Conservation (phyloP, 2,329 filamentous ascomycete genomes). For the Sporothrix brasiliensis region DNA sequence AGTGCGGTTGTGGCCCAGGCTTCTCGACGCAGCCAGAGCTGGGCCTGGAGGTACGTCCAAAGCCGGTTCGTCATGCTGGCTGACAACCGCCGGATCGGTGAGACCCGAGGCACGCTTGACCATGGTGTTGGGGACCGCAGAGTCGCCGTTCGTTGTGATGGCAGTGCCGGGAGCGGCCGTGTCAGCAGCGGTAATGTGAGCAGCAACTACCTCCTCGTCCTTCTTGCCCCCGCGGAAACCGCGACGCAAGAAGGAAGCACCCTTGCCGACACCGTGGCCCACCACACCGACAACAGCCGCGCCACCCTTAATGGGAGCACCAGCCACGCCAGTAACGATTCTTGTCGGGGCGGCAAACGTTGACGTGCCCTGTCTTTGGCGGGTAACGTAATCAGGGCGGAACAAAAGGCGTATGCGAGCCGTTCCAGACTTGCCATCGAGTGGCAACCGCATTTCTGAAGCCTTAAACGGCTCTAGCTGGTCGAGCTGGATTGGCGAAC, state of each 20-base stretch:
- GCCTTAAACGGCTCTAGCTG: conserved; percentile 82
- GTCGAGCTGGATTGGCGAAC: conserved; percentile 72
- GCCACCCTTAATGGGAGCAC: conserved; percentile 92
- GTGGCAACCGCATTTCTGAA: conserved; percentile 70
- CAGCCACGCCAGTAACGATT: conserved; percentile 80
- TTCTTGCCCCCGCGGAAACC: conserved; percentile 74
- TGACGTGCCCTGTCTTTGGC: conserved; percentile 83
- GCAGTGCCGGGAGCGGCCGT: conserved; percentile 43
- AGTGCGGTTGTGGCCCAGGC: conserved; percentile 52
- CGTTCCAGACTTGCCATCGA: conserved; percentile 88
- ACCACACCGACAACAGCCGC: conserved; percentile 72
- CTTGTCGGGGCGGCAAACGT: conserved; percentile 90
- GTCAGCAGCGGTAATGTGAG: conserved; percentile 15
- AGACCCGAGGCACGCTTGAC: conserved; percentile 50
- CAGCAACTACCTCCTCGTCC: conserved; percentile 51
- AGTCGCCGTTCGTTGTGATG: conserved; percentile 51
- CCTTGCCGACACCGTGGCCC: conserved; percentile 81
- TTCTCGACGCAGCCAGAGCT: conserved; percentile 35
- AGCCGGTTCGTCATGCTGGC: conserved; percentile 39
- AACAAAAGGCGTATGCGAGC: conserved; percentile 85
- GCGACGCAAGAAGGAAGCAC: conserved; percentile 85
- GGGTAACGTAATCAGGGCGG: conserved; percentile 86
- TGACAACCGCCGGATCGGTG: conserved; percentile 20
- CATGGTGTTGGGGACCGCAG: conserved; percentile 40
- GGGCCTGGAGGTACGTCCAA: conserved; percentile 42